Evolutionary conservation across 441 rosid species (phyloP), one percentile per base, ranked within the genome.

Genomic region (Erodium moschatum): DNA sequence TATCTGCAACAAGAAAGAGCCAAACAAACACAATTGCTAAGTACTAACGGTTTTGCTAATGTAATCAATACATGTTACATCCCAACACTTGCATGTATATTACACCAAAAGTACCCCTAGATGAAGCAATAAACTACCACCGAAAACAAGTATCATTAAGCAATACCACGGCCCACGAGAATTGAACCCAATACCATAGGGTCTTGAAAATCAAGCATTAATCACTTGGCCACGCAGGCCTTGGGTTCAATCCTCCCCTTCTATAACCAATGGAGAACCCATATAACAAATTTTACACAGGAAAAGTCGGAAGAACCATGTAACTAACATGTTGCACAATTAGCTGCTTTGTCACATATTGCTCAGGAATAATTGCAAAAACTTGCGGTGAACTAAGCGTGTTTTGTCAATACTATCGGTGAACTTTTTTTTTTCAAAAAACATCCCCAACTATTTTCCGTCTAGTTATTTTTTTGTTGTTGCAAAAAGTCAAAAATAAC

Each of bases 231-330:
- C 60, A 52, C 11, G 46, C 11, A 40, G 46, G 46, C 11, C 7
- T 40, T 40, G 46, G 46, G n/a, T 52, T 52, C 60, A 52, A 52
- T 52, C 60, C 60, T 16, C n/a, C 19, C 8, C 19, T 52, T 52
- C n/a, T 50, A 16, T 50, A 5, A 50, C 19, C 16, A 50, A 4
- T 7, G n/a, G 60, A 12, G 19, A 52, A 15, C 60, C 16, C 60
- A 52, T 52, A 52, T 52, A 52, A 16, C 60, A 52, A n/a, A 52
- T n/a, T 52, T 52, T 52, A 52, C n/a, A 15, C 18, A 15, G 60
- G 60, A 52, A 52, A 52, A 52, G 60, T 7, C 15, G 60, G 19
- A 52, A 52, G 60, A 24, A 24, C 27, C 27, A 24, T 24, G 27
- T 24, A 24, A 24, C 27, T 24, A 52, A 52, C 16, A 52, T 15